phyloP scores from a whole-genome alignment of 2,329 filamentous ascomycete genomes.

The Emmonsia crescens region DNA sequence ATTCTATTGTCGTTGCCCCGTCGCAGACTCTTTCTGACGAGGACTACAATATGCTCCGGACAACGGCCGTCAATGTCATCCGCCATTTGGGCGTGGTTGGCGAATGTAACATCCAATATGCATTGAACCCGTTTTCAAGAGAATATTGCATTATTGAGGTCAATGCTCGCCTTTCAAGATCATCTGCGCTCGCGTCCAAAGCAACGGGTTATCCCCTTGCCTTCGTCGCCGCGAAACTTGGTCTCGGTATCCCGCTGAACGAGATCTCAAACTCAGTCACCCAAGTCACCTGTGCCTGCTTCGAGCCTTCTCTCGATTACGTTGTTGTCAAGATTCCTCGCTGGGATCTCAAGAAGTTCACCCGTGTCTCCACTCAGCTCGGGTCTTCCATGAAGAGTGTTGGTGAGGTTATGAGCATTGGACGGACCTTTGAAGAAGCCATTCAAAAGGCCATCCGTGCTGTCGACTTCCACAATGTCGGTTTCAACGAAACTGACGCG shows the following conservation, averaged over 20 bases:
- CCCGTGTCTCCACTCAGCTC: slow-evolving; percentile 85
- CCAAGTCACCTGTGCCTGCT: slow-evolving; percentile 90
- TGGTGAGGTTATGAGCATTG: slow-evolving; percentile 97
- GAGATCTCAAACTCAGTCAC: slow-evolving; percentile 95
- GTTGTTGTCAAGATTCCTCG: slow-evolving; percentile 97
- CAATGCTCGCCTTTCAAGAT: slow-evolving; percentile 90
- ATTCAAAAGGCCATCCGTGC: slow-evolving; percentile 96
- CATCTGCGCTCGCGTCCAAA: slow-evolving; percentile 91
- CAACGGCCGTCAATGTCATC: slow-evolving; percentile 93
- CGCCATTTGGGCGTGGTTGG: slow-evolving; percentile 93
- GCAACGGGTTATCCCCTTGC: slow-evolving; percentile 92
- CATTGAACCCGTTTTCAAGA: slow-evolving; percentile 83
- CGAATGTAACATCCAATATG: slow-evolving; percentile 99
- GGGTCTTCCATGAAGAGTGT: slow-evolving; percentile 99
- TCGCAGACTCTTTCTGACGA: slow-evolving; percentile 95
- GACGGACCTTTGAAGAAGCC: slow-evolving; percentile 91
- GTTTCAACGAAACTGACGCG: slow-evolving; percentile 83
- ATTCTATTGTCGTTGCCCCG: slow-evolving; percentile 94
- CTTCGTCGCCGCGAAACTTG: slow-evolving; percentile 93
- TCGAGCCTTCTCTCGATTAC: slow-evolving; percentile 96
- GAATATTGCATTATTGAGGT: slow-evolving; percentile 99
- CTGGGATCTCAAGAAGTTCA: slow-evolving; percentile 99
- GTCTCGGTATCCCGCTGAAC: slow-evolving; percentile 87
- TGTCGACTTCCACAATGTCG: slow-evolving; percentile 89
- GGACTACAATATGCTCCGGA: slow-evolving; percentile 98